Evolutionary conservation across 768 basidiomycete genomes (phyloP).

Genomic region (Piloderma croceum): DNA sequence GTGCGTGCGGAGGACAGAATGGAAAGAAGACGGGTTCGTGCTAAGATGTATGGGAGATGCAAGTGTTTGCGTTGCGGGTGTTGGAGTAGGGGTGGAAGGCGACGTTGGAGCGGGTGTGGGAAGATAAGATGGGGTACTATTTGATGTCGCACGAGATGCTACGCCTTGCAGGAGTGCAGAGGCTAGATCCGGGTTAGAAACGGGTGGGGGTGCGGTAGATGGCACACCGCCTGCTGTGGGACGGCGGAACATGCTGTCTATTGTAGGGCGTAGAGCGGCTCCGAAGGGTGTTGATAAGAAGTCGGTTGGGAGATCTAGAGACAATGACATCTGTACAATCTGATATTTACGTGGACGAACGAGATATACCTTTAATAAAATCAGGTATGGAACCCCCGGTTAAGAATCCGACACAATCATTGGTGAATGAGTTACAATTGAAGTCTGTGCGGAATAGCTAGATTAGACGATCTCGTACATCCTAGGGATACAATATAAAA

Average conservation of each 20-base stretch:
- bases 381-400: slow-evolving; percentile 77
- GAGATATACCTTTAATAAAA: slow-evolving; percentile 65
- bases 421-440: slow-evolving; percentile 94
- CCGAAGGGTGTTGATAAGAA: slow-evolving; percentile 90
- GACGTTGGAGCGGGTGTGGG: slow-evolving; percentile 12
- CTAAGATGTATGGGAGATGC: slow-evolving; percentile 62
- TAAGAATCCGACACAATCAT: slow-evolving; percentile 80
- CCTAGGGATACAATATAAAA: slow-evolving; percentile 1
- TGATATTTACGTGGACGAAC: background rate
- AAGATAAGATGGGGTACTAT: slow-evolving; percentile 16
- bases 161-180: slow-evolving; percentile 53
- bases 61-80: slow-evolving; percentile 44
- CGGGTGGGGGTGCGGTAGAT: slow-evolving; percentile 27
- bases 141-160: slow-evolving; percentile 42
- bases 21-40: slow-evolving; percentile 72
- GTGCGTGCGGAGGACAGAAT: slow-evolving; percentile 56
- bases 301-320: slow-evolving; percentile 66
- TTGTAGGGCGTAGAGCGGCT: slow-evolving; percentile 77
- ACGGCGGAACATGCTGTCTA: slow-evolving; percentile 81
- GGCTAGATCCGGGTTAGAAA: slow-evolving; percentile 45
- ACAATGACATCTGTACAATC: background rate
- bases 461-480: background rate
- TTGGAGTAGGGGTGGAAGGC: no score
- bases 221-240: slow-evolving; percentile 41
- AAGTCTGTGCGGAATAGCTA: slow-evolving; percentile 50